phyloP scores from a whole-genome alignment of 225 moss, liverwort and hornwort genomes.

The Thuidium tamariscinum region DNA sequence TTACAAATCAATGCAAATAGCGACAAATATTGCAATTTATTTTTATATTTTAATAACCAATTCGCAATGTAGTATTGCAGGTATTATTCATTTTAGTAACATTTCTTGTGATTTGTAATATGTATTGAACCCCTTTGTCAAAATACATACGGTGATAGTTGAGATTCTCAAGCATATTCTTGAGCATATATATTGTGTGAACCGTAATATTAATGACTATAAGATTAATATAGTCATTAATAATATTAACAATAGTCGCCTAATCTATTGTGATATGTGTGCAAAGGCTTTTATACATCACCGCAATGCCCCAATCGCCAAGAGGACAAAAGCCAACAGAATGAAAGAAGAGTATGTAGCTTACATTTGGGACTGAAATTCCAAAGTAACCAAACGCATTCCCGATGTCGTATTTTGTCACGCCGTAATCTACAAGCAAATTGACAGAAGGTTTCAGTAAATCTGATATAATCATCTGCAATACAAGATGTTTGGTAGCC shows the following conservation, averaged over 20 bases:
- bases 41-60: not conserved
- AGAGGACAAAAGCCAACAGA: not conserved
- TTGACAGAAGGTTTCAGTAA: not conserved
- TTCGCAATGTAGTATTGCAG: not conserved
- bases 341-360: not conserved
- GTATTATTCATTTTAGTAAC: too few relatives aligned
- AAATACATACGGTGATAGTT: not conserved
- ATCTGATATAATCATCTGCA: not conserved
- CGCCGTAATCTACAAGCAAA: constrained; percentile 9
- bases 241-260: not conserved
- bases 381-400: constrained; percentile 25
- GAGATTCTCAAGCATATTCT: not conserved
- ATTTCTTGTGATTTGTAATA: not conserved
- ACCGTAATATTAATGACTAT: not conserved
- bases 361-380: constrained; percentile 18
- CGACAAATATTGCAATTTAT: not conserved
- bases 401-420: constrained; percentile 19
- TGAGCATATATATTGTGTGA: not conserved
- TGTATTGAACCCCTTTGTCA: not conserved
- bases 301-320: not conserved
- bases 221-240: too few relatives aligned
- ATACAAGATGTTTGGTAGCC: not conserved
- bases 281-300: too few relatives aligned
- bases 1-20: not conserved
- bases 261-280: not conserved